A percentile compares a stretch with the other conserved stretches of the same genome.
Evolutionary conservation across 805 yeast species (phyloP).

Genomic region (Nadsonia fulvescens): DNA sequence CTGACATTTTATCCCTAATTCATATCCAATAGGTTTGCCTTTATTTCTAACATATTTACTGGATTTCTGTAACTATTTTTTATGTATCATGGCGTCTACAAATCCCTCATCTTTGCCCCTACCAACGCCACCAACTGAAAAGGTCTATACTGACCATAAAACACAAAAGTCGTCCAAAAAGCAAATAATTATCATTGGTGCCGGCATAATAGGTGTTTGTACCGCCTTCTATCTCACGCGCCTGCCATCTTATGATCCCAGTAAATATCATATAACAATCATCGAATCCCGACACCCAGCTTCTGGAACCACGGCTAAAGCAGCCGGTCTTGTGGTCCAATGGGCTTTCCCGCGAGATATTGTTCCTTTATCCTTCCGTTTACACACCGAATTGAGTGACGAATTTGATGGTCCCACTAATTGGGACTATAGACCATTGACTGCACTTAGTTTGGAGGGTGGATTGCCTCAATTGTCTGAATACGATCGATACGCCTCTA

Average conservation of each 20-base stretch:
- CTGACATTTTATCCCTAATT: too few relatives aligned
- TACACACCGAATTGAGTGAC: conserved; percentile 70
- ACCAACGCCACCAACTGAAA: too few relatives aligned
- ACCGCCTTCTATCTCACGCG: conserved; percentile 76
- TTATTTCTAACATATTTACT: too few relatives aligned
- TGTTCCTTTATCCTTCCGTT: conserved; percentile 69
- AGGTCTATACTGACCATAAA: too few relatives aligned
- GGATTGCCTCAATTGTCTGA: too few relatives aligned
- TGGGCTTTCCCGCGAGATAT: conserved; percentile 97
- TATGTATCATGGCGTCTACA: too few relatives aligned
- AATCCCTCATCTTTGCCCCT: too few relatives aligned
- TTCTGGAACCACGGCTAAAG: conserved; percentile 94
- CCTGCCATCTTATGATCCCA: conserved; percentile 64
- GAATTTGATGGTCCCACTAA: conserved; percentile 64
- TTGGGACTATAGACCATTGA: conserved; percentile 86
- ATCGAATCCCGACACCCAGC: conserved; percentile 85
- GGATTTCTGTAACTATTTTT: background rate
- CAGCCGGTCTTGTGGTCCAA: conserved; percentile 84
- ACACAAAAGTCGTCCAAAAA: too few relatives aligned
- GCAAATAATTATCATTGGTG: conserved; percentile 65
- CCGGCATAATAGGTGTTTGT: conserved; percentile 92
- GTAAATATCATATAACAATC: conserved; percentile 63
- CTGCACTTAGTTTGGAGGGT: conserved; percentile 78
- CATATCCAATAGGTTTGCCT: too few relatives aligned
- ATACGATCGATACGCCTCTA: too few relatives aligned